Percentiles rank a stretch among this genome's conserved stretches.
Evolutionary conservation across 352 stramenopile species (phyloP).

Genomic region (Globisporangium heterothallicum): DNA sequence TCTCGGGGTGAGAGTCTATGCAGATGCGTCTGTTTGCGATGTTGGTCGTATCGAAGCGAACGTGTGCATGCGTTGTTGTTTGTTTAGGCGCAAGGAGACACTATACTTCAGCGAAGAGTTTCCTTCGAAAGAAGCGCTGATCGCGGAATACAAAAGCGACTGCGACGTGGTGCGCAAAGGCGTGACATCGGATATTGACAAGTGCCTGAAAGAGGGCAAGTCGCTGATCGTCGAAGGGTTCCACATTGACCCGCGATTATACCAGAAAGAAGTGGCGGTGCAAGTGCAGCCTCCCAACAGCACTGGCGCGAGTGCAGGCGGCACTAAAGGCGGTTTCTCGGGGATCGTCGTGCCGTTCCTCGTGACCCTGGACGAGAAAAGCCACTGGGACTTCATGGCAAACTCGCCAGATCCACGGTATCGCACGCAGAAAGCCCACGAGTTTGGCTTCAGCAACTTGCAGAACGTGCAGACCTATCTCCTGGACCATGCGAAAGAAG

Average conservation of each 20-base stretch:
- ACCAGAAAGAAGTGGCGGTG: conserved; percentile 61
- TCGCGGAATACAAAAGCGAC: conserved; percentile 71
- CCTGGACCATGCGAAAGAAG: conserved; percentile 34
- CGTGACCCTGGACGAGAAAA: conserved; percentile 52
- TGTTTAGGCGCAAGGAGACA: conserved; percentile 42
- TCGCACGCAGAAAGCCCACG: conserved; percentile 37
- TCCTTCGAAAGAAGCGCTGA: conserved; percentile 46
- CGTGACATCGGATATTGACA: conserved; percentile 83
- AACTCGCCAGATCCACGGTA: conserved; percentile 83
- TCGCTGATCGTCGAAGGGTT: conserved; percentile 86
- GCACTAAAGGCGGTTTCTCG: conserved; percentile 26
- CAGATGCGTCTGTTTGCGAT: neutral
- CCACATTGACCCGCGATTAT: conserved; percentile 82
- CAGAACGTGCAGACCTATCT: conserved; percentile 79
- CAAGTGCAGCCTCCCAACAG: conserved; percentile 23
- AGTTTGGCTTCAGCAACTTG: conserved; percentile 62
- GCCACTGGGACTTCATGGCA: conserved; percentile 75
- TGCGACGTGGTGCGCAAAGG: conserved; percentile 76
- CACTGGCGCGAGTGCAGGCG: neutral
- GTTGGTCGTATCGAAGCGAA: too few species aligned
- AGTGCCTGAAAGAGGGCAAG: conserved; percentile 87
- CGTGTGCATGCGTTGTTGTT: neutral
- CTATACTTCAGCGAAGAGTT: conserved; percentile 63
- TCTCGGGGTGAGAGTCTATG: conserved; percentile 51
- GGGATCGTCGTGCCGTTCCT: conserved; percentile 83